phyloP scores from a whole-genome alignment of 169 alveolate genomes.

The Plasmodium yoelii region DNA sequence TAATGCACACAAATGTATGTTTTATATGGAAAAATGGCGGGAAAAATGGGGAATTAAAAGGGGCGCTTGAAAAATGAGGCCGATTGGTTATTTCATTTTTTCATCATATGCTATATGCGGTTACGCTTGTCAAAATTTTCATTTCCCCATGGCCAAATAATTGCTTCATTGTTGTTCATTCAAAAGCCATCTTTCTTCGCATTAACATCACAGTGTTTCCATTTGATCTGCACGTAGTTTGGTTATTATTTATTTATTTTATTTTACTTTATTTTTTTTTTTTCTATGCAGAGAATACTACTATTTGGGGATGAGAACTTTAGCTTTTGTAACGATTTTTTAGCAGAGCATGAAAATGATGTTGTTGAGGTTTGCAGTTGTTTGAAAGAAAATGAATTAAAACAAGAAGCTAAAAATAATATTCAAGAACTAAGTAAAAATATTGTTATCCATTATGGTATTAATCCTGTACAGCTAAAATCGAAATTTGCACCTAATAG shows the following conservation, averaged over 20 bases:
- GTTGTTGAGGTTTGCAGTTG: conserved; percentile 74
- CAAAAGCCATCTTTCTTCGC: no score
- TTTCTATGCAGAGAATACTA: conserved; percentile 44
- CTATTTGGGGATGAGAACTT: conserved; percentile 73
- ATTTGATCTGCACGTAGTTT: no score
- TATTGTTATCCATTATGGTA: conserved; percentile 77
- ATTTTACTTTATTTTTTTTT: background rate
- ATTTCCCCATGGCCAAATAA: no score
- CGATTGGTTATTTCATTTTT: no score
- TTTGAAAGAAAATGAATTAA: conserved; percentile 75
- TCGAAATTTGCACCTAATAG: conserved; percentile 68
- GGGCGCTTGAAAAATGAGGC: no score
- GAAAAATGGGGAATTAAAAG: no score
- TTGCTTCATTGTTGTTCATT: no score
- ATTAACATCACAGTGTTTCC: no score
- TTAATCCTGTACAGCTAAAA: conserved; percentile 79
- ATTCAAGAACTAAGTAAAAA: conserved; percentile 41
- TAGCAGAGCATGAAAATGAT: conserved; percentile 68
- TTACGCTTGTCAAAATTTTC: no score
- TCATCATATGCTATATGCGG: no score
- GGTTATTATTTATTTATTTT: background rate
- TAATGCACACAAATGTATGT: background rate
- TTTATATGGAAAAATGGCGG: no score
- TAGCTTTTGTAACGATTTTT: conserved; percentile 70
- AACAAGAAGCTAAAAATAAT: conserved; percentile 67